A percentile compares a stretch with the other conserved stretches of the same genome.
Conservation (phyloP, 179 eudicot species). For the Patellifolia procumbens region DNA sequence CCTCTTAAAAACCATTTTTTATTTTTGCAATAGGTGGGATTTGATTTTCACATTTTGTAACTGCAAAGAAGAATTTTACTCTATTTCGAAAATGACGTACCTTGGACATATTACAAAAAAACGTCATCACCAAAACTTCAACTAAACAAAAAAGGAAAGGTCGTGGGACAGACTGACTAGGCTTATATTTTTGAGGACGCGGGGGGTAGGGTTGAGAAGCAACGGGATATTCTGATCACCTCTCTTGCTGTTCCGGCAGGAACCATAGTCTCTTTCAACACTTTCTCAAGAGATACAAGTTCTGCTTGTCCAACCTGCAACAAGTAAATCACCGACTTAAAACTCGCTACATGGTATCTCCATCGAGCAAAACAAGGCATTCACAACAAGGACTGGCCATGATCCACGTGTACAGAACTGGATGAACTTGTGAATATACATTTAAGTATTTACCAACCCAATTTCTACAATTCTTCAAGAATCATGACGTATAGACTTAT, state of each 20-base stretch:
- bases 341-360: slow-evolving; percentile 4
- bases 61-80: too few species aligned
- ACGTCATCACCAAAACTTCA: not conserved
- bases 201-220: not conserved
- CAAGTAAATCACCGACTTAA: slow-evolving; percentile 13
- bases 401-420: not conserved
- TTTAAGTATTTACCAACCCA: not conserved
- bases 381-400: not conserved
- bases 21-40: not conserved
- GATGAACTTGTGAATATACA: not conserved
- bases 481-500: not conserved
- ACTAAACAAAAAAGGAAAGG: not conserved
- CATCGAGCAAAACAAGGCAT: too few species aligned
- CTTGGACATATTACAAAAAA: not conserved
- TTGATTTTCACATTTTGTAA: too few species aligned
- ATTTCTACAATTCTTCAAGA: not conserved
- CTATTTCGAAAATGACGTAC: not conserved
- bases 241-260: slow-evolving; percentile 90
- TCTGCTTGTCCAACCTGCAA: slow-evolving; percentile 88
- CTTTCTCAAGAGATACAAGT: slow-evolving; percentile 80
- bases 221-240: slow-evolving; percentile 41
- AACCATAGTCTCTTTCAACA: slow-evolving; percentile 70
- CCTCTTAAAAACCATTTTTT: not conserved
- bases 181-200: too few species aligned
- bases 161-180: not conserved